Percentiles rank a stretch among this genome's conserved stretches.
Evolutionary conservation across 768 basidiomycete species (phyloP).

Genomic region (Clavulina sp.): DNA sequence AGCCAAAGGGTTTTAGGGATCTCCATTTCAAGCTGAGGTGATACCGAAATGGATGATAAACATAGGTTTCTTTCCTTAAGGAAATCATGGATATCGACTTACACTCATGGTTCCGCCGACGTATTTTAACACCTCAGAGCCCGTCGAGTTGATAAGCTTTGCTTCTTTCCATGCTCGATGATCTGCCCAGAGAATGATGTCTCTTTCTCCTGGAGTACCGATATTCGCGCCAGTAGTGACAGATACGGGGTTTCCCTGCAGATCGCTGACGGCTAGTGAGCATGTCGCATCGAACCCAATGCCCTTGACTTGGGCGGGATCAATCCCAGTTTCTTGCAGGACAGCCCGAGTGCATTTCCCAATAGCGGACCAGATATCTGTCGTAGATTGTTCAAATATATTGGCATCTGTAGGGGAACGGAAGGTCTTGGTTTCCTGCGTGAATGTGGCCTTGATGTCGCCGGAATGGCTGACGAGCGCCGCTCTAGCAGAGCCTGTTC

Average conservation of each 20-base stretch:
- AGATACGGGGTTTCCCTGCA: constrained; percentile 50
- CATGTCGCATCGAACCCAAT: constrained; percentile 95
- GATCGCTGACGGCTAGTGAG: constrained; percentile 73
- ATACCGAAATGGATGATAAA: constrained; percentile 6
- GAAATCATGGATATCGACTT: constrained; percentile 12
- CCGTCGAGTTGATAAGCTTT: constrained; percentile 69
- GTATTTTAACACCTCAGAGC: constrained; percentile 75
- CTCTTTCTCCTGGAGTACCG: constrained; percentile 53
- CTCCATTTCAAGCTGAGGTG: constrained; percentile 82
- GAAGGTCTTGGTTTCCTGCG: constrained; percentile 69
- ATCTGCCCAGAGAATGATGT: constrained; percentile 93
- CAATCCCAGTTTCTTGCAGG: constrained; percentile 28
- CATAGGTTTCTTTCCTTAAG: too few relatives aligned
- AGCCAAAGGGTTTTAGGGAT: constrained; percentile 96
- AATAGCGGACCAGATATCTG: constrained; percentile 69
- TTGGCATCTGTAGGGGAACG: constrained; percentile 70
- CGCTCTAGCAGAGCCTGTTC: constrained; percentile 86
- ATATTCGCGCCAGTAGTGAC: constrained; percentile 53
- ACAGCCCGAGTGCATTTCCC: constrained; percentile 44
- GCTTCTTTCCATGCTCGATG: constrained; percentile 90
- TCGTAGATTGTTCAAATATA: constrained; percentile 93
- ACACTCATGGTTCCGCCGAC: constrained; percentile 95
- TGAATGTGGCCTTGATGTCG: constrained; percentile 55
- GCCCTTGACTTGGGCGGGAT: constrained; percentile 54
- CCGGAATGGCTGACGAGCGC: constrained; percentile 57